Evolutionary conservation across 768 basidiomycete genomes (phyloP).

Genomic region (Boletus vinaceobasis): DNA sequence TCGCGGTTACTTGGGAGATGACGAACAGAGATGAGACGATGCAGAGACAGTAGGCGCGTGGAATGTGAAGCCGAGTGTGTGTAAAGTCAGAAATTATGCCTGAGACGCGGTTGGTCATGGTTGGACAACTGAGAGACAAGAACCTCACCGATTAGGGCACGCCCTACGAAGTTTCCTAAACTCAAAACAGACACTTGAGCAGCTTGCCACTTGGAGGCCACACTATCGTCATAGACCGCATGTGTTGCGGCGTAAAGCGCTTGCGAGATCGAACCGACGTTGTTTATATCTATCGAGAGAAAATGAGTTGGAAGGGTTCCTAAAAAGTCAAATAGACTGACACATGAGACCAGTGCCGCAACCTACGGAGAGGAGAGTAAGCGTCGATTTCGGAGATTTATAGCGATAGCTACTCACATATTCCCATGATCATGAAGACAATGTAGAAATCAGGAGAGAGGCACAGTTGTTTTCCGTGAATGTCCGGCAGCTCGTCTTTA

Average conservation of each 20-base stretch:
- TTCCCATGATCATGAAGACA: too few relatives aligned
- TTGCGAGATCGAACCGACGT: conserved; percentile 77
- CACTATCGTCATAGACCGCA: conserved; percentile 57
- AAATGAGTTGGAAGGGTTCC: too few relatives aligned
- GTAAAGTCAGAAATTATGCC: conserved; percentile 71
- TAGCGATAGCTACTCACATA: too few relatives aligned
- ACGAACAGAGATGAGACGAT: conserved; percentile 67
- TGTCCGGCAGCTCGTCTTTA: too few relatives aligned
- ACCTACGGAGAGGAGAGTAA: conserved; percentile 36
- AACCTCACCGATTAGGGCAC: conserved; percentile 64
- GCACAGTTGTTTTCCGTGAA: too few relatives aligned
- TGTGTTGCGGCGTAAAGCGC: conserved; percentile 61
- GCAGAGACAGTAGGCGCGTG: conserved; percentile 64
- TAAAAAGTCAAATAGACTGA: conserved; percentile 31
- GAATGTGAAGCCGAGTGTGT: conserved; percentile 53
- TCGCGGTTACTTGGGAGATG: conserved; percentile 63
- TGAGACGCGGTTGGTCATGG: conserved; percentile 19
- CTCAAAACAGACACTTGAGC: conserved; percentile 82
- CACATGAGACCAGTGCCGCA: conserved; percentile 78
- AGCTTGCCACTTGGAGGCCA: conserved; percentile 74
- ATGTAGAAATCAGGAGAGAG: too few relatives aligned
- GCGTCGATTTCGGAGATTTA: too few relatives aligned
- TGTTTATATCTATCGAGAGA: conserved; percentile 74
- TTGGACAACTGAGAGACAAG: background rate
- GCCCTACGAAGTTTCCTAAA: conserved; percentile 75